Base-by-base conservation (phyloP, 1,284 basidiomycete species). In the Meripilus lineatus region DNA sequence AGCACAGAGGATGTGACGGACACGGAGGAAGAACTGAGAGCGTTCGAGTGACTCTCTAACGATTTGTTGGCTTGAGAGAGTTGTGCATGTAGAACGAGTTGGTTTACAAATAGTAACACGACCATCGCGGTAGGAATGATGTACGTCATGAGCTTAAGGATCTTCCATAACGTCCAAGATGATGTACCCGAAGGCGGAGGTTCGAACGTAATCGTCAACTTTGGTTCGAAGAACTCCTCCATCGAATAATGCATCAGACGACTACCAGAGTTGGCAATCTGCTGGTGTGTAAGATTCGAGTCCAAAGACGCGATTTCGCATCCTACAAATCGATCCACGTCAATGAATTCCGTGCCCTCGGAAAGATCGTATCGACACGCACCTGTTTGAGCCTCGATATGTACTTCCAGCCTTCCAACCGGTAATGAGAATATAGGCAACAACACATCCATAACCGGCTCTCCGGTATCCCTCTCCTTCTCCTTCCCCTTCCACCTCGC, bases 361-460 rank as follows among this genome's bases (percentile, higher is more conserved):
- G 21, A 18, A 26, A 4, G 26, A 18, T 23, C 3, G n/a, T n/a
- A 37, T 15, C 18, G 4, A 38, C 6, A 57, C 73, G 49, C 58
- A 83, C 84, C 81, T 54, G 68, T 56, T 48, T 67, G 60, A 23
- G 60, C 58, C 43, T 79, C 76, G 35, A 89, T 58, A 26, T 68
- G 67, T 4, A 85, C 80, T 53, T 83, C 78, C 47, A 87, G 63
- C 52, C 71, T 69, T 25, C 79, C 80, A 36, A 89, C 68, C 10
- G 82, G 76, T 18, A 85, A 60, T 5, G 75, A 62, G 57, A 89
- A 89, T 14, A 76, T 76, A 3, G 85, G 86, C 36, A 89, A 58
- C 38, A 85, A 63, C 17, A 87, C 60, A 49, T 75, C 62, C 25
- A 82, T 46, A 4, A 55, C 52, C 10, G 60, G 55, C 26, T 51